Evolutionary conservation across 305 asterid genomes (phyloP).

Genomic region (Solanum hybrid): DNA sequence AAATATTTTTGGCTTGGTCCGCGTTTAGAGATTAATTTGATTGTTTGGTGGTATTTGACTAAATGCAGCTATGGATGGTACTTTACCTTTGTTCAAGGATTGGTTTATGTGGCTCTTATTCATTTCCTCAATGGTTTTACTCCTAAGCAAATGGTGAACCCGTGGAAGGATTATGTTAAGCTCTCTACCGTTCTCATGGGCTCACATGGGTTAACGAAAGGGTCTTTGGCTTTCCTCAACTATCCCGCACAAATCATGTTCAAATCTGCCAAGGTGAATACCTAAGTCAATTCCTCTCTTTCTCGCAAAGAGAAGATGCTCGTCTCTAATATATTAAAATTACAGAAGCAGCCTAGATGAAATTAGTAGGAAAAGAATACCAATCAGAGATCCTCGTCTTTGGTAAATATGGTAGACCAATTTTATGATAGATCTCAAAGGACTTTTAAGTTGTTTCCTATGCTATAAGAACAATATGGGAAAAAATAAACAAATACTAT

Average conservation of each 20-base stretch:
- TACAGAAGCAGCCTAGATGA: neutral
- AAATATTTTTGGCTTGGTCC: neutral
- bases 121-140: constrained; percentile 59
- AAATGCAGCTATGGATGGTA: constrained; percentile 68
- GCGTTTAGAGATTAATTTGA: neutral
- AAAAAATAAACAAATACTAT: neutral
- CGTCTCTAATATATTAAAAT: neutral
- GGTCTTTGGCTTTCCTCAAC: constrained; percentile 64
- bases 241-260: constrained; percentile 85
- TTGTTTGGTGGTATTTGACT: neutral
- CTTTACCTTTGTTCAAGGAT: constrained; percentile 75
- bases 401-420: neutral
- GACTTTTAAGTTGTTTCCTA: neutral
- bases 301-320: neutral
- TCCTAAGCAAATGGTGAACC: constrained; percentile 73
- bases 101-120: constrained; percentile 57
- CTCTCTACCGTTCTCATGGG: constrained; percentile 77
- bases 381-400: neutral
- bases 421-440: neutral
- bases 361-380: neutral
- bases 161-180: constrained; percentile 66
- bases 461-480: neutral
- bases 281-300: neutral
- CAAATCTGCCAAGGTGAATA: constrained; percentile 65
- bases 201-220: constrained; percentile 65